Evolutionary conservation across 257 asterid species (phyloP).

Genomic region (Solanum tarijense): DNA sequence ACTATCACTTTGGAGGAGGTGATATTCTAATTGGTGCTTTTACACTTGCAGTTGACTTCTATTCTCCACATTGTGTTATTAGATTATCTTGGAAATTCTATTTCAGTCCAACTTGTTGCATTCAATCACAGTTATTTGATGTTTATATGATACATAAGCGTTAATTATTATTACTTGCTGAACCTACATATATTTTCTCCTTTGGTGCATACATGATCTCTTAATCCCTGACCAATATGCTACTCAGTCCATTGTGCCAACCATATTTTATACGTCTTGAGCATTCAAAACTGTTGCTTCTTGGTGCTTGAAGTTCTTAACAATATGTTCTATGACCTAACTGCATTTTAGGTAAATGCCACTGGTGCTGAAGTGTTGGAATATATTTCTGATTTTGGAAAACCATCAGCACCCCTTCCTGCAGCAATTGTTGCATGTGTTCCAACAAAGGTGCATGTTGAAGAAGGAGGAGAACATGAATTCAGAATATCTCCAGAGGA

Average conservation of each 20-base stretch:
- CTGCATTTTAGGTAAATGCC: conserved; percentile 62
- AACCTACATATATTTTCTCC: background rate
- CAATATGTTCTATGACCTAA: background rate
- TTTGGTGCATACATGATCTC: background rate
- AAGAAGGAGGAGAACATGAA: conserved; percentile 83
- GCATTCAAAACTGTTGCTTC: background rate
- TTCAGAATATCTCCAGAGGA: conserved; percentile 75
- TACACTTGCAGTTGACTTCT: conserved; percentile 2
- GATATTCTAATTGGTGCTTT: conserved; percentile 6
- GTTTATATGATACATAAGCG: background rate
- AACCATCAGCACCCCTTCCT: conserved; percentile 85
- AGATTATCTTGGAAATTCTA: background rate
- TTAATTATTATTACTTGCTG: background rate
- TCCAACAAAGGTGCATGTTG: conserved; percentile 70
- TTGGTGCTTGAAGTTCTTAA: background rate
- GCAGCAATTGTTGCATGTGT: conserved; percentile 99
- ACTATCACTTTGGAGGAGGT: conserved; percentile 97
- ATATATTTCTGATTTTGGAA: conserved; percentile 88
- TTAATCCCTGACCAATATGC: background rate
- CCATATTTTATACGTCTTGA: background rate
- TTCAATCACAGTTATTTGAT: background rate
- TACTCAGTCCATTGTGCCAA: background rate
- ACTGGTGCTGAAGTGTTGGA: conserved; percentile 90
- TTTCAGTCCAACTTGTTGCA: background rate
- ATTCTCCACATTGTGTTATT: background rate